Percentiles rank a stretch among this genome's conserved stretches.
Conservation (phyloP, 2,329 filamentous ascomycete species). For the Pseudogymnoascus sp. region DNA sequence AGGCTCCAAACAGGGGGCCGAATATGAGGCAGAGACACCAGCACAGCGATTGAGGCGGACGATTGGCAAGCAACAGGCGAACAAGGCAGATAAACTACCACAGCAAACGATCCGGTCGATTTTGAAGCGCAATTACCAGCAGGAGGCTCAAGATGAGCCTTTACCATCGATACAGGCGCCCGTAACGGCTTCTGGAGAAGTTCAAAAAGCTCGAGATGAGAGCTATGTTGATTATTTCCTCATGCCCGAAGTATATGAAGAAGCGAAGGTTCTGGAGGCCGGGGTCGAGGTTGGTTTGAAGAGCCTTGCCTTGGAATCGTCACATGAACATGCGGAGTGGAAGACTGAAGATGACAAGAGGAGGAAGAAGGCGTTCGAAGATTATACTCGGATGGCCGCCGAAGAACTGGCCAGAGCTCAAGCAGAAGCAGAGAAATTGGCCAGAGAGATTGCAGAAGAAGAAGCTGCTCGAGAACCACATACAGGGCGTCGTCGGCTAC, state of each 20-base stretch:
- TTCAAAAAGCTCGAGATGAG: not conserved
- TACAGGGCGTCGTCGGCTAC: constrained; percentile 4
- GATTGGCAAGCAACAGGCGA: not conserved
- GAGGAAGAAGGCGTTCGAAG: not conserved
- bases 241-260: not conserved
- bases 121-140: not conserved
- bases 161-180: not conserved
- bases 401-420: constrained; percentile 1
- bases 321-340: not conserved
- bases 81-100: not conserved
- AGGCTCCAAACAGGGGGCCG: not conserved
- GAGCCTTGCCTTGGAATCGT: not conserved
- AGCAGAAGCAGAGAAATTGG: not conserved
- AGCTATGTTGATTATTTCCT: not conserved
- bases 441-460: not conserved
- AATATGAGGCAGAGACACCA: not conserved
- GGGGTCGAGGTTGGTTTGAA: not conserved
- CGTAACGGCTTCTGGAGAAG: not conserved
- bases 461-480: not conserved
- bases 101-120: not conserved
- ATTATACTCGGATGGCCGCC: not conserved
- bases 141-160: not conserved
- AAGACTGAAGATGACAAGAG: not conserved
- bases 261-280: not conserved
- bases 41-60: not conserved